Conservation (phyloP, 2,329 filamentous ascomycete genomes). For the Paecilomyces variotii region DNA sequence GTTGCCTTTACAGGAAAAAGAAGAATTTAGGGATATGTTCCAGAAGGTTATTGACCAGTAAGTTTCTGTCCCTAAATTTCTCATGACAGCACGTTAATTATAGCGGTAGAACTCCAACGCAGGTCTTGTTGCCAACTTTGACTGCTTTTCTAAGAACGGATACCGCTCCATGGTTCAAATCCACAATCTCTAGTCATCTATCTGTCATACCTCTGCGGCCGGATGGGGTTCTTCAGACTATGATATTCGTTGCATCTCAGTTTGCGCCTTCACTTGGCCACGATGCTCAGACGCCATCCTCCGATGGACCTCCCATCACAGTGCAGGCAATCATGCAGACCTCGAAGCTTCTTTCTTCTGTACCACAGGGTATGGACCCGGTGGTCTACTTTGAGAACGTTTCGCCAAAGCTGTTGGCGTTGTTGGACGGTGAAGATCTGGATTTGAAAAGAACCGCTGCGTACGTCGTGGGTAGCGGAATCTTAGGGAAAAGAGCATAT, state of each 20-base stretch:
- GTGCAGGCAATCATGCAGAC: conserved; percentile 38
- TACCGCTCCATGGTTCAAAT: conserved; percentile 31
- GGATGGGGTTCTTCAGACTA: conserved; percentile 34
- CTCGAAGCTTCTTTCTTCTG: conserved; percentile 33
- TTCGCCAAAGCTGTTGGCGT: conserved; percentile 30
- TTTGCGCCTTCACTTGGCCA: conserved; percentile 32
- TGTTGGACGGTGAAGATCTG: conserved; percentile 32
- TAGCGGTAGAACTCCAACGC: conserved; percentile 25
- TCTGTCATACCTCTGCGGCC: conserved; percentile 31
- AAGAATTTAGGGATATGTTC: conserved; percentile 16
- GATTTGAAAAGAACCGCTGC: conserved; percentile 35
- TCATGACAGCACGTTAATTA: conserved; percentile 8
- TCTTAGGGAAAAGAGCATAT: conserved; percentile 31
- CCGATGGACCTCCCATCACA: conserved; percentile 32
- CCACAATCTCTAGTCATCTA: conserved; percentile 26
- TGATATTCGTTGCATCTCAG: conserved; percentile 35
- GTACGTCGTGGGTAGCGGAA: conserved; percentile 37
- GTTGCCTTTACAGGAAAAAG: conserved; percentile 9
- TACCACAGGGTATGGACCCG: conserved; percentile 30
- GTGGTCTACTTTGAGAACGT: conserved; percentile 30
- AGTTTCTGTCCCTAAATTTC: conserved; percentile 1
- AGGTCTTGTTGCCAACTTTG: conserved; percentile 26
- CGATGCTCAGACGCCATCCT: conserved; percentile 19
- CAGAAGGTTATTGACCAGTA: conserved; percentile 28
- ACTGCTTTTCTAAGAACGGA: conserved; percentile 31